Evolutionary conservation across 108 stramenopile genomes (phyloP).

Genomic region (Epipyxis sp.): DNA sequence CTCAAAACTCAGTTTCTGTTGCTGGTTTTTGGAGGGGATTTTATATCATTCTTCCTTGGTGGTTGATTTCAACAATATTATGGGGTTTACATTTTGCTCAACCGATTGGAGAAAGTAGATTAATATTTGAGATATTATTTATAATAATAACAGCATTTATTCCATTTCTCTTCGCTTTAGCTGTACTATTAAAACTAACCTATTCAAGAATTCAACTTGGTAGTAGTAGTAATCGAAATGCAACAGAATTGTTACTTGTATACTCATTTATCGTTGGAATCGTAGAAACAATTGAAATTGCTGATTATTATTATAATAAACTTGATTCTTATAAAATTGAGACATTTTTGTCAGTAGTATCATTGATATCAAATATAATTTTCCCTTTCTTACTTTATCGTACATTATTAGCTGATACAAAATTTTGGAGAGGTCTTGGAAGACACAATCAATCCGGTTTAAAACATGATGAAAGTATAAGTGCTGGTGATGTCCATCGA

Average conservation of each 20-base stretch:
- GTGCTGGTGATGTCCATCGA: neutral
- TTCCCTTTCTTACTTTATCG: constrained; percentile 37
- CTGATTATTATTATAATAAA: too few relatives aligned
- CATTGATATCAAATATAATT: too few relatives aligned
- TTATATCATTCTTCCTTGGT: constrained; percentile 9
- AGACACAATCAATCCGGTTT: constrained; percentile 31
- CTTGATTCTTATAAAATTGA: neutral
- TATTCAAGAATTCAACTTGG: constrained; percentile 24
- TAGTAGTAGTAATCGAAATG: constrained; percentile 16
- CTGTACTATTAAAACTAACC: neutral
- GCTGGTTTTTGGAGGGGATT: neutral
- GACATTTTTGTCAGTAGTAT: constrained; percentile 25
- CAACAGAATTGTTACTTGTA: neutral
- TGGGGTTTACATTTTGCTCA: neutral
- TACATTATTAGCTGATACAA: constrained; percentile 44
- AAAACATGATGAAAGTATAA: neutral
- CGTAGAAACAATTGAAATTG: neutral
- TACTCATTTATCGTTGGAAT: constrained; percentile 11
- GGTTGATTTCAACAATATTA: neutral
- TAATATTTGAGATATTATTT: neutral
- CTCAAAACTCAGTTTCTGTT: constrained; percentile 21
- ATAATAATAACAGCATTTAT: constrained; percentile 6
- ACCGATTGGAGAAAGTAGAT: neutral
- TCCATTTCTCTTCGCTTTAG: neutral
- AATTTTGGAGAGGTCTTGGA: constrained; percentile 47